Conservation (phyloP, 2,329 filamentous ascomycete species). For the Fusarium fracticaudum region DNA sequence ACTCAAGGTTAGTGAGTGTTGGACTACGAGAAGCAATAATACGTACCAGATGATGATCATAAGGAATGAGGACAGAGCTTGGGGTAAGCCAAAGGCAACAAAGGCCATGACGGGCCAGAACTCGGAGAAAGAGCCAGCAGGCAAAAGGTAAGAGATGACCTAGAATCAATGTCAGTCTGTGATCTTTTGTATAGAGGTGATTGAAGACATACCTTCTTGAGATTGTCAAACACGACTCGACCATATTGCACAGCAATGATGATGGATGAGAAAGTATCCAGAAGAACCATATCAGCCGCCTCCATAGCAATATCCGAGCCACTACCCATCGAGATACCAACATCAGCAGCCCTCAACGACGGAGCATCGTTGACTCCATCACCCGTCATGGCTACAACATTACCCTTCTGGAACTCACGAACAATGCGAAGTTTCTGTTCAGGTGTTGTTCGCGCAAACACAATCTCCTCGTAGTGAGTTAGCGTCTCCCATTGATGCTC, state of each 20-base stretch:
- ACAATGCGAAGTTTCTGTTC: constrained; percentile 85
- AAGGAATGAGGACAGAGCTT: constrained; percentile 77
- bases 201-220: constrained; percentile 66
- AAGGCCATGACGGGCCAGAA: constrained; percentile 81
- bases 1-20: constrained; percentile 5
- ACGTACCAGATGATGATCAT: constrained; percentile 72
- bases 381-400: constrained; percentile 83
- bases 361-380: constrained; percentile 90
- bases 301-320: constrained; percentile 86
- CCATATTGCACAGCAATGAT: constrained; percentile 78
- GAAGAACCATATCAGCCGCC: constrained; percentile 82
- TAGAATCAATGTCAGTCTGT: background rate
- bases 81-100: constrained; percentile 76
- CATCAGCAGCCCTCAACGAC: constrained; percentile 80
- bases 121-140: constrained; percentile 78
- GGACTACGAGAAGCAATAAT: rapidly evolving
- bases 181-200: rapidly evolving
- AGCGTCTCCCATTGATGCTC: constrained; percentile 76
- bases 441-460: constrained; percentile 79
- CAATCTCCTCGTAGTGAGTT: constrained; percentile 72
- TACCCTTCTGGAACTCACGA: constrained; percentile 75
- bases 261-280: constrained; percentile 78
- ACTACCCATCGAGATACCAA: constrained; percentile 83
- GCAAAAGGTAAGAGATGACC: constrained; percentile 68
- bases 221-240: constrained; percentile 80